Percentiles rank a stretch among this genome's conserved stretches.
Evolutionary conservation across 768 basidiomycete species (phyloP).

Genomic region (Rubroboletus satanas): DNA sequence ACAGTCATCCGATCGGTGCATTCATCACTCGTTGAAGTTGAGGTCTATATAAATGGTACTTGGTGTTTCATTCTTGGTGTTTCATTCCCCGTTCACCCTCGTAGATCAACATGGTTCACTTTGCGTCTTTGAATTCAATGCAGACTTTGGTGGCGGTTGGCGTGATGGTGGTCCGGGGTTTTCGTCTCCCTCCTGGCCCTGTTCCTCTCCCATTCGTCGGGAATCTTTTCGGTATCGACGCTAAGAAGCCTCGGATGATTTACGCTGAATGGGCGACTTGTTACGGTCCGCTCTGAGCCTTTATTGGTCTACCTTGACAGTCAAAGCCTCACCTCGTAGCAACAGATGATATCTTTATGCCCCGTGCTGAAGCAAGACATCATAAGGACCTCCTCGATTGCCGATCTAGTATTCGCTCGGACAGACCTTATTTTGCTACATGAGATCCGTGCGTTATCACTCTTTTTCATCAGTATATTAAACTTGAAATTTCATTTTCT

Average conservation of each 20-base stretch:
- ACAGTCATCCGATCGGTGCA: background rate
- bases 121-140: background rate
- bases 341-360: constrained; percentile 20
- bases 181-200: constrained; percentile 17
- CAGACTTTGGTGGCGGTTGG: background rate
- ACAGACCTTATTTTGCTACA: constrained; percentile 18
- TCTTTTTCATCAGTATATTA: background rate
- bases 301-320: background rate
- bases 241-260: constrained; percentile 17
- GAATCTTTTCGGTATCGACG: constrained; percentile 14
- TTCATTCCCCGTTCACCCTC: background rate
- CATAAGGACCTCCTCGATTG: constrained; percentile 27
- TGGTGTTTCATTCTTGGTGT: background rate
- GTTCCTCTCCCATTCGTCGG: constrained; percentile 16
- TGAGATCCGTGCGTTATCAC: constrained; percentile 10
- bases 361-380: constrained; percentile 20
- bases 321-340: background rate
- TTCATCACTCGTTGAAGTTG: background rate
- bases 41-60: background rate
- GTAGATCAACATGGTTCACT: background rate
- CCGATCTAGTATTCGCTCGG: constrained; percentile 27
- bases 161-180: background rate
- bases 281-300: constrained; percentile 10
- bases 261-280: constrained; percentile 17
- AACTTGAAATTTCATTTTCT: background rate